A percentile compares a stretch with the other conserved stretches of the same genome.
These are phyloP conservation scores for Pachysolen tannophilus DNA, from an alignment of 805 yeast genomes.

Conservation along the genomic window DNA sequence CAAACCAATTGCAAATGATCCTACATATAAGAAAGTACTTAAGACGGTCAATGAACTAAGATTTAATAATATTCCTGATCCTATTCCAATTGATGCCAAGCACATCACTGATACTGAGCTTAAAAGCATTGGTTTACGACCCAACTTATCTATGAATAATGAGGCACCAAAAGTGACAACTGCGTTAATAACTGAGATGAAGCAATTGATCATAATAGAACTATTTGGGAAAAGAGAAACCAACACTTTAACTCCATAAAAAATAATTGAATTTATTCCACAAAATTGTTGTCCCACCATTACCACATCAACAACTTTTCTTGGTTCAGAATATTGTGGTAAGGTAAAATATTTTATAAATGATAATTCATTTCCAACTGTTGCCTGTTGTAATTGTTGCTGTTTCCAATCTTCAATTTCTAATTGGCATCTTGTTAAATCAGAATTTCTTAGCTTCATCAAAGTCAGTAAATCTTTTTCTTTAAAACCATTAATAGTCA, in stretches of 20 bases:
- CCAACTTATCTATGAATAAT: slow-evolving; percentile 62
- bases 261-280: slow-evolving; percentile 88
- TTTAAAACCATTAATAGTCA: slow-evolving; percentile 38
- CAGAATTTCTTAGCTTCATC: slow-evolving; percentile 29
- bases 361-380: slow-evolving; percentile 17
- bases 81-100: slow-evolving; percentile 51
- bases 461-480: slow-evolving; percentile 14
- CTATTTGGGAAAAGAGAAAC: slow-evolving; percentile 62
- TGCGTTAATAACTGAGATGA: slow-evolving; percentile 69
- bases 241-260: slow-evolving; percentile 86
- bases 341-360: slow-evolving; percentile 39
- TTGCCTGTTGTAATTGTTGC: slow-evolving; percentile 18
- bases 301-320: slow-evolving; percentile 59
- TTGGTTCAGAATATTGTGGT: slow-evolving; percentile 46
- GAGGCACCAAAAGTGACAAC: slow-evolving; percentile 71
- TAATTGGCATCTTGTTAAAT: slow-evolving; percentile 8
- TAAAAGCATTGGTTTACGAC: slow-evolving; percentile 68
- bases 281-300: slow-evolving; percentile 84
- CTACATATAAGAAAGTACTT: slow-evolving; percentile 67
- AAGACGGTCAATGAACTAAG: slow-evolving; percentile 44
- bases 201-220: slow-evolving; percentile 66
- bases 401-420: slow-evolving; percentile 24
- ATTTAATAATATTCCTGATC: slow-evolving; percentile 50
- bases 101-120: slow-evolving; percentile 65
- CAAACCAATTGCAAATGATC: slow-evolving; percentile 63